A percentile compares a stretch with the other conserved stretches of the same genome.
phyloP scores from a whole-genome alignment of 1,284 basidiomycete genomes.

The Cryptococcus jaspeensis region DNA sequence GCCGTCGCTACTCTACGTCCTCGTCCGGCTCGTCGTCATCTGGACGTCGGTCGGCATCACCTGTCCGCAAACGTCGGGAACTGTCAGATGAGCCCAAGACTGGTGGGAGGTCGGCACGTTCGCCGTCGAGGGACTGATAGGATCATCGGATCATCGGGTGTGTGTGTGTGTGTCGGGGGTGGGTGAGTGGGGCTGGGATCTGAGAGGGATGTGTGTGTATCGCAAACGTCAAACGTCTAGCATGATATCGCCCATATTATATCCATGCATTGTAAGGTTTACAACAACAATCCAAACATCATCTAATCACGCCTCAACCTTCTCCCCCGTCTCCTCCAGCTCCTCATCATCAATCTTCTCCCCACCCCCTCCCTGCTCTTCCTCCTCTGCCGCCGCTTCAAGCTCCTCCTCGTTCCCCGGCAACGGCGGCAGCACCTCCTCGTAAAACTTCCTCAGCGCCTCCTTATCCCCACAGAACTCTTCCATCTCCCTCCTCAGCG shows the following conservation, averaged over 20 bases:
- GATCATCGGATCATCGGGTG: too few species aligned
- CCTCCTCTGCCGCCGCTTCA: not conserved
- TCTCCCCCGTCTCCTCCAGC: conserved; percentile 5
- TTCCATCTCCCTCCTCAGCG: conserved; percentile 58
- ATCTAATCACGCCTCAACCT: conserved; percentile 9
- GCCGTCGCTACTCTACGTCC: conserved; percentile 9
- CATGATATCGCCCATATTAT: not conserved
- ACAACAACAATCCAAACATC: conserved; percentile 3
- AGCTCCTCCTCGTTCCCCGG: conserved; percentile 11
- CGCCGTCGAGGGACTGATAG: not conserved
- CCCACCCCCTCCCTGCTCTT: not conserved
- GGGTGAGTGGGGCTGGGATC: not conserved
- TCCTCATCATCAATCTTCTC: not conserved
- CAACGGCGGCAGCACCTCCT: conserved; percentile 60
- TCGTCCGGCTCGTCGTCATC: conserved; percentile 3
- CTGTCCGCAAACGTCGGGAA: conserved; percentile 3
- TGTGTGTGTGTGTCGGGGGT: too few species aligned
- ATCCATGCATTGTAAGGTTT: not conserved
- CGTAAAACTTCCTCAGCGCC: conserved; percentile 65
- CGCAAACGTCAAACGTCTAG: not conserved
- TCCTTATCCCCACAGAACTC: conserved; percentile 65
- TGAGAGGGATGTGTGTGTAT: not conserved
- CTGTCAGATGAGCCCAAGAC: conserved; percentile 3
- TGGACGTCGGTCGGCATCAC: conserved; percentile 12
- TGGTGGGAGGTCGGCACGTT: not conserved